These are phyloP conservation scores for Trichoderma polysporum DNA, from an alignment of 2,329 filamentous ascomycete species.

Conservation along the genomic window DNA sequence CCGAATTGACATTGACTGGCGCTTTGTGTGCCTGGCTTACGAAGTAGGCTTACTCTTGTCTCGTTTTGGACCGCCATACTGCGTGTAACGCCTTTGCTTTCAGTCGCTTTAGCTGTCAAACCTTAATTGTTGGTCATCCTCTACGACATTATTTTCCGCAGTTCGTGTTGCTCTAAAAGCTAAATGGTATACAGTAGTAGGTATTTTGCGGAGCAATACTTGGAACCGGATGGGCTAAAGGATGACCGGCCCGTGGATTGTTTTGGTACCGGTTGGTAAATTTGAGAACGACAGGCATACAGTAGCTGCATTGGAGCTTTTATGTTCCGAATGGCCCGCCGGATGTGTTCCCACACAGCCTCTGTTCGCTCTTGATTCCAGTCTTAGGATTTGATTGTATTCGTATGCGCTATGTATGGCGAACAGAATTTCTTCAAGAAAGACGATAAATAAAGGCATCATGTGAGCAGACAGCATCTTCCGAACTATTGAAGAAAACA, in stretches of 20 bases:
- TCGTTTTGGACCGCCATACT: no score
- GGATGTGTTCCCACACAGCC: not conserved
- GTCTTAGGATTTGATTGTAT: not conserved
- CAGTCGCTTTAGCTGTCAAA: not conserved
- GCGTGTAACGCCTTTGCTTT: not conserved
- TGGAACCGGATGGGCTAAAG: not conserved
- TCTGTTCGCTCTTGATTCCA: not conserved
- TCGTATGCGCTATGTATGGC: no score
- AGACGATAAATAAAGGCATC: not conserved
- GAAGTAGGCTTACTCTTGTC: no score
- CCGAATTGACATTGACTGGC: no score
- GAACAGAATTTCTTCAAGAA: not conserved
- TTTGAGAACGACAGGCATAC: not conserved
- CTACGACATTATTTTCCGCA: not conserved
- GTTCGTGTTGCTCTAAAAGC: not conserved
- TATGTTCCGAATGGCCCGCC: not conserved
- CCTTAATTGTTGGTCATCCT: not conserved
- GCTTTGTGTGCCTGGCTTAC: not conserved
- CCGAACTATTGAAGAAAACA: not conserved
- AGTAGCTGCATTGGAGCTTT: not conserved
- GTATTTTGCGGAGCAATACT: not conserved
- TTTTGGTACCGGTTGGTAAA: not conserved
- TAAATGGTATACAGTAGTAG: no score
- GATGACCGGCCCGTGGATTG: not conserved
- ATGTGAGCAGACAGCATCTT: not conserved